These are phyloP conservation scores for Orbilia javanica DNA, from an alignment of 2,329 filamentous ascomycete genomes.

Conservation along the genomic window DNA sequence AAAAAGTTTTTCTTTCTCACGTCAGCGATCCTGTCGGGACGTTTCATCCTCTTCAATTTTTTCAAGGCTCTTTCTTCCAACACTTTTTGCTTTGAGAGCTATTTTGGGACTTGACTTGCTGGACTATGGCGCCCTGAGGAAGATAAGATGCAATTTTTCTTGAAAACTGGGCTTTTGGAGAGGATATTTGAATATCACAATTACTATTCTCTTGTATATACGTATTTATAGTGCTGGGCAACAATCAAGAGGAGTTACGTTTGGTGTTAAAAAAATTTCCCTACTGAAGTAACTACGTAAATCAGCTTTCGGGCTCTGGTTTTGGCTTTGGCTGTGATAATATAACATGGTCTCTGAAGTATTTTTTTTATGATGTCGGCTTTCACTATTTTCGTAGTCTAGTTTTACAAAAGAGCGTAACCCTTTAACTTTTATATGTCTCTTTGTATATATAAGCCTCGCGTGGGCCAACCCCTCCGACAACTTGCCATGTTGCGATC, in stretches of 20 bases:
- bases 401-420: no score
- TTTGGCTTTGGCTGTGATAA: no score
- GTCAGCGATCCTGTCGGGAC: constrained; percentile 27
- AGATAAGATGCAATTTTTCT: constrained; percentile 11
- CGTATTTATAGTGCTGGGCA: constrained; percentile 1
- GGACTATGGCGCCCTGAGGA: constrained; percentile 58
- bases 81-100: constrained; percentile 57
- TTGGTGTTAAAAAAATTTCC: neutral
- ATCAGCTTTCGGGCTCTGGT: no score
- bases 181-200: constrained; percentile 8
- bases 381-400: no score
- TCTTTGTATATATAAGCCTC: no score
- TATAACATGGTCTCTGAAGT: no score
- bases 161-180: constrained; percentile 17
- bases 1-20: constrained; percentile 24
- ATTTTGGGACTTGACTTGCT: constrained; percentile 57
- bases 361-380: no score
- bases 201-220: constrained; percentile 21
- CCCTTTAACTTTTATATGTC: no score
- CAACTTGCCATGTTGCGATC: no score
- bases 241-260: constrained; percentile 4
- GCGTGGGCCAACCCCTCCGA: no score
- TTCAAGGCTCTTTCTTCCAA: constrained; percentile 34
- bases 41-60: constrained; percentile 26
- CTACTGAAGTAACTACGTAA: no score